Evolutionary conservation across 106 monocot species (phyloP).

Genomic region (Alisma plantagoaquatica): DNA sequence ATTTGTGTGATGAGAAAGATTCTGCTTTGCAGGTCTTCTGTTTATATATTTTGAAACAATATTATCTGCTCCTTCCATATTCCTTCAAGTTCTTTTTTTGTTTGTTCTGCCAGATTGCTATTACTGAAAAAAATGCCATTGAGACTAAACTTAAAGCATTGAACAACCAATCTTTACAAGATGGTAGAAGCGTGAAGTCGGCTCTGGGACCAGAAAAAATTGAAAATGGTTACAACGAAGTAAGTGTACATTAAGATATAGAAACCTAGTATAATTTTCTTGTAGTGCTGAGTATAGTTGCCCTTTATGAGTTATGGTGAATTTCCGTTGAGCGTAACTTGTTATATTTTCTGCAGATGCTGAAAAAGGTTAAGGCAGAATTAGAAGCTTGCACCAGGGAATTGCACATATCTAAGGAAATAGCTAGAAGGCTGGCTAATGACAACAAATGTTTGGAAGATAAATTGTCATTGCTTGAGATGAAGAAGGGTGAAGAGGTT

Average conservation of each 20-base stretch:
- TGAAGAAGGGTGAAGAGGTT: conserved; percentile 78
- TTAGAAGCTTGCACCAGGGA: conserved; percentile 40
- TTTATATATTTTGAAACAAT: neutral
- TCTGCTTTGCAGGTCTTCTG: conserved; percentile 61
- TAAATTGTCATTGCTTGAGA: conserved; percentile 62
- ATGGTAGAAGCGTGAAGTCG: no score
- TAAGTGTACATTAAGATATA: no score
- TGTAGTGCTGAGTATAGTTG: no score
- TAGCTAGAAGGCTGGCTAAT: conserved; percentile 35
- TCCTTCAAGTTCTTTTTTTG: no score
- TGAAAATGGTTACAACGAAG: neutral
- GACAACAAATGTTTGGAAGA: conserved; percentile 78
- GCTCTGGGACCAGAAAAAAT: neutral
- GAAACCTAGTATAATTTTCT: no score
- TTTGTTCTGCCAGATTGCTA: conserved; percentile 29
- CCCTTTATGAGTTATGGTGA: neutral
- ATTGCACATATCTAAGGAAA: conserved; percentile 54
- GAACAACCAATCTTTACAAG: conserved; percentile 12
- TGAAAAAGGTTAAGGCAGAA: conserved; percentile 52
- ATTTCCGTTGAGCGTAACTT: neutral
- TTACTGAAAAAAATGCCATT: conserved; percentile 45
- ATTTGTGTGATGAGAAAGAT: conserved; percentile 63
- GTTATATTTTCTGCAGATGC: conserved; percentile 18
- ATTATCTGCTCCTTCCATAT: neutral
- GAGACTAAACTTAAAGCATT: conserved; percentile 33